Conservation (phyloP, 768 basidiomycete genomes). For the Pisolithus orientalis region DNA sequence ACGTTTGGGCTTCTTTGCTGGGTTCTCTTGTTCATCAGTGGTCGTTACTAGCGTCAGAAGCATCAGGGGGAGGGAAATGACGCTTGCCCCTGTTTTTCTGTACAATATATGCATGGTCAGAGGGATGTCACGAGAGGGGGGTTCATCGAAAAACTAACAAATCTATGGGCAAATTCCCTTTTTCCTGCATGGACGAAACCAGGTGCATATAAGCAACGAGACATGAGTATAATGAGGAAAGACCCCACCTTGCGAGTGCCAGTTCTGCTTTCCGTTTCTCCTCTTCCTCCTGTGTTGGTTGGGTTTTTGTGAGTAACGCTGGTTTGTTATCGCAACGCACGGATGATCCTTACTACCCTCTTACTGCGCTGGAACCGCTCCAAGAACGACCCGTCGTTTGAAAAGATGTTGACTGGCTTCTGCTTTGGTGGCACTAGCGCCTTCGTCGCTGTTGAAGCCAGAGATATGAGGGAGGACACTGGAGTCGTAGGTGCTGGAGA, state of each 20-base stretch:
- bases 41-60: slow-evolving; percentile 25
- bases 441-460: slow-evolving; percentile 15
- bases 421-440: slow-evolving; percentile 18
- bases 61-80: slow-evolving; percentile 32
- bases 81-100: slow-evolving; percentile 61
- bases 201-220: background rate
- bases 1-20: slow-evolving; percentile 35
- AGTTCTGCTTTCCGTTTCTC: slow-evolving; percentile 53
- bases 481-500: slow-evolving; percentile 8
- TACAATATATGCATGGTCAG: background rate
- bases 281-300: slow-evolving; percentile 43
- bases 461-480: slow-evolving; percentile 17
- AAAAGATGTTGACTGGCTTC: slow-evolving; percentile 56
- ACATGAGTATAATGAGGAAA: background rate
- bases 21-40: slow-evolving; percentile 27
- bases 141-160: slow-evolving; percentile 36
- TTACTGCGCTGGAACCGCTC: slow-evolving; percentile 55
- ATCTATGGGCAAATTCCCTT: slow-evolving; percentile 52
- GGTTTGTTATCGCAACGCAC: background rate
- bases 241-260: slow-evolving; percentile 40
- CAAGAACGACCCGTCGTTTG: slow-evolving; percentile 65
- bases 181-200: slow-evolving; percentile 36
- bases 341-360: slow-evolving; percentile 34
- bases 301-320: background rate
- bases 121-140: background rate